These are phyloP conservation scores for Neurospora sp. DNA, from an alignment of 495 filamentous ascomycete species.

Conservation along the genomic window DNA sequence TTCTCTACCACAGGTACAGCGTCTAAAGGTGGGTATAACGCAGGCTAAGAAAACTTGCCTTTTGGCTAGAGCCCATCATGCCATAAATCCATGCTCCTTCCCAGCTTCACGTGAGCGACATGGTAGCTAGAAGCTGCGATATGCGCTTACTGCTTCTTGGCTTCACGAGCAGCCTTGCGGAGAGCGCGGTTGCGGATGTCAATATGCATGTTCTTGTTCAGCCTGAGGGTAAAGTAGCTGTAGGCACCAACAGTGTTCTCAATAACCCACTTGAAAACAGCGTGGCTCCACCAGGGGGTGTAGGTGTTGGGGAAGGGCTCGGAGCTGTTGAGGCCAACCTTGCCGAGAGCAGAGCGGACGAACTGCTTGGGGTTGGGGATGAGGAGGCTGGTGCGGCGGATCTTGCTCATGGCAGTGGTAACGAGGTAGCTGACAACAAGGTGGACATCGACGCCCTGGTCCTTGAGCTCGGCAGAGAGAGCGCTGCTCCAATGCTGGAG, in stretches of 20 bases:
- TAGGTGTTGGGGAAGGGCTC: conserved; percentile 68
- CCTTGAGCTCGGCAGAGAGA: conserved; percentile 71
- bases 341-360: conserved; percentile 66
- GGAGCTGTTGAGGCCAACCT: conserved; percentile 71
- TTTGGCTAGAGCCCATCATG: neutral
- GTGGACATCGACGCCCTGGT: conserved; percentile 71
- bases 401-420: conserved; percentile 92
- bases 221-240: conserved; percentile 47
- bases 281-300: conserved; percentile 90
- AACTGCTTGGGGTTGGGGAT: conserved; percentile 78
- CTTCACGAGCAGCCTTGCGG: conserved; percentile 78
- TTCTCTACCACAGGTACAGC: neutral
- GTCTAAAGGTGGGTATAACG: neutral
- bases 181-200: conserved; percentile 79
- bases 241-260: conserved; percentile 60
- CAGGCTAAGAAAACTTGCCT: neutral
- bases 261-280: conserved; percentile 75
- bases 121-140: neutral
- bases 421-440: conserved; percentile 86
- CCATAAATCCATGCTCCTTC: neutral
- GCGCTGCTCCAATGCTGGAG: conserved; percentile 92
- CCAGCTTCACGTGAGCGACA: neutral
- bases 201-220: conserved; percentile 76
- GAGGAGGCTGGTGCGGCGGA: conserved; percentile 61
- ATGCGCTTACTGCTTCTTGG: conserved; percentile 44